Percentiles rank a stretch among this genome's conserved stretches.
These are phyloP conservation scores for Tuctoria greenei DNA, from an alignment of 176 grass and related monocot species.

Conservation along the genomic window DNA sequence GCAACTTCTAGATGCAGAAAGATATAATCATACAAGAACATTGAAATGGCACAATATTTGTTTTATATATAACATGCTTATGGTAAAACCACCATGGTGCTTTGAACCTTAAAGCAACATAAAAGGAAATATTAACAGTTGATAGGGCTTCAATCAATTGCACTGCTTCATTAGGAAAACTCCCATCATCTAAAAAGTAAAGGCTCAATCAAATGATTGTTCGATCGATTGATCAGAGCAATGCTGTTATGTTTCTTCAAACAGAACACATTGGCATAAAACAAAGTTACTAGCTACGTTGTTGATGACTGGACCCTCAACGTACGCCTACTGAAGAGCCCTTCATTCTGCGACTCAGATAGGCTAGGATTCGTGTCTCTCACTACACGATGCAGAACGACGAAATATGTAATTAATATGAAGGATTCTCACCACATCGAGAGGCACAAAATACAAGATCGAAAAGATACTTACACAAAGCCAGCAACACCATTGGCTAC, in stretches of 20 bases:
- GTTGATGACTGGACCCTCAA: background rate
- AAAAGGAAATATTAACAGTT: background rate
- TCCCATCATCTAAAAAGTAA: background rate
- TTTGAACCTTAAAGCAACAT: background rate
- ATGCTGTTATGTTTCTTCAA: background rate
- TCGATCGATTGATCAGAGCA: background rate
- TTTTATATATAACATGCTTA: background rate
- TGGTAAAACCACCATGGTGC: background rate
- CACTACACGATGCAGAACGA: background rate
- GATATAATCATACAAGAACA: background rate
- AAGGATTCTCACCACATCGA: conserved; percentile 80
- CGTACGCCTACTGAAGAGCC: background rate
- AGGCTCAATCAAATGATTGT: background rate
- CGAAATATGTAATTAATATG: background rate
- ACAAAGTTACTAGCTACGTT: background rate
- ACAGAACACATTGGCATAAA: background rate
- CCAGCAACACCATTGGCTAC: conserved; percentile 74
- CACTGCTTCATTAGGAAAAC: background rate
- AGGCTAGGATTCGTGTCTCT: too few relatives aligned
- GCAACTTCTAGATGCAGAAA: background rate
- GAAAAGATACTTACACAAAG: conserved; percentile 71
- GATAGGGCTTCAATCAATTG: background rate
- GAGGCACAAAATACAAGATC: conserved; percentile 80
- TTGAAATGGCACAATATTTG: background rate
- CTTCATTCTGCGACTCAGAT: too few relatives aligned